A percentile compares a stretch with the other conserved stretches of the same genome.
Conservation (phyloP, 495 filamentous ascomycete species). For the Lichenothelia convexa region DNA sequence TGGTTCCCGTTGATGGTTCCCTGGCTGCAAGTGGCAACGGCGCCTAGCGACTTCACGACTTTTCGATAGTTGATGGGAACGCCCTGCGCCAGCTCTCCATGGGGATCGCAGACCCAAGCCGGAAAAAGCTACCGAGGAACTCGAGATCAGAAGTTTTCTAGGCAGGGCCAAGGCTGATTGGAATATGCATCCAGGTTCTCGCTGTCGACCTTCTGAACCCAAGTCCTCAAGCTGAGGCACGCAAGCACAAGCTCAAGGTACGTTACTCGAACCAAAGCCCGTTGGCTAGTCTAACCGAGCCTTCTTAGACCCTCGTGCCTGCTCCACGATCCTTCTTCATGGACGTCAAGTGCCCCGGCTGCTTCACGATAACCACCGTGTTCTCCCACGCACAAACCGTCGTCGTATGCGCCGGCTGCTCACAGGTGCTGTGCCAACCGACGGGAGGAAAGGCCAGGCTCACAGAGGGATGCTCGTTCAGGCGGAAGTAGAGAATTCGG, state of each 20-base stretch:
- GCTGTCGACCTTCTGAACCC: slow-evolving; percentile 99
- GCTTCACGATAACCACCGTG: slow-evolving; percentile 99
- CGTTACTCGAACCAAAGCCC: neutral
- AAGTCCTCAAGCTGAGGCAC: slow-evolving; percentile 78
- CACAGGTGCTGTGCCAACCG: slow-evolving; percentile 92
- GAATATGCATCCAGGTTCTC: slow-evolving; percentile 72
- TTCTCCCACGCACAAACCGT: slow-evolving; percentile 99
- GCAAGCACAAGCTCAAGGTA: slow-evolving; percentile 99
- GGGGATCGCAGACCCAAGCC: too few relatives aligned
- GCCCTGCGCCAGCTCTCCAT: too few relatives aligned
- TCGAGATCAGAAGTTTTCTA: too few relatives aligned
- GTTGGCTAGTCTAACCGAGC: neutral
- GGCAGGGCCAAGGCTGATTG: too few relatives aligned
- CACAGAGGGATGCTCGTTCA: slow-evolving; percentile 98
- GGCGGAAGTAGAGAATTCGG: slow-evolving; percentile 68
- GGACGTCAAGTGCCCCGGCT: slow-evolving; percentile 99
- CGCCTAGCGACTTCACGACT: too few relatives aligned
- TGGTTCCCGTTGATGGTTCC: too few relatives aligned
- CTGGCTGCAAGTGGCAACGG: too few relatives aligned
- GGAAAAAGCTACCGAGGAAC: too few relatives aligned
- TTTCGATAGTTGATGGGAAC: too few relatives aligned
- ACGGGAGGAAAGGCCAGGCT: slow-evolving; percentile 94
- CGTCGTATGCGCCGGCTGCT: slow-evolving; percentile 97
- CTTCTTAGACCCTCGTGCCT: slow-evolving; percentile 66
- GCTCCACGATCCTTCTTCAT: slow-evolving; percentile 98